Evolutionary conservation across 257 asterid species (phyloP), one percentile per base, ranked within the genome.

Genomic region (Thymus quinquecostatus): DNA sequence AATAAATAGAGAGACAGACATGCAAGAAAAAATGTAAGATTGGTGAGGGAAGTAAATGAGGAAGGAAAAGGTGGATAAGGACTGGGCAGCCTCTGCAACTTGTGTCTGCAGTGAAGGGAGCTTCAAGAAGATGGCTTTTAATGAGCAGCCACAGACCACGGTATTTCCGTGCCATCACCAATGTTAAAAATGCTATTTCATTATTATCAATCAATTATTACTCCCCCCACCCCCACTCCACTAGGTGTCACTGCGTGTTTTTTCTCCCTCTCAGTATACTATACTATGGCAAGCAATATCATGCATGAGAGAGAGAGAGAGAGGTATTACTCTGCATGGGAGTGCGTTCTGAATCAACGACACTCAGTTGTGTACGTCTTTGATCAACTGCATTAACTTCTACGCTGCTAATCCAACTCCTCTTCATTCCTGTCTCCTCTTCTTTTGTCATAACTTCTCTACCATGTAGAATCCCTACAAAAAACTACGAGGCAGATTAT

Each of bases 91-190:
- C 8, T 21, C 43, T 51, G 77, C 83, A 75, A 79, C 64, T 74
- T 58, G 82, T 30, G 72, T 40, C 60, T 55, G 76, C 6, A 4
- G 33, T 29, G 28, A 44, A 45, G 73, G 70, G 50, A 65, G 75
- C 47, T 73, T 73, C 76, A 74, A 74, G 79, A 74, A 58, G 73
- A 59, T 64, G 80, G 78, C 62, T 48, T 66, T 79, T 33, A 79
- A 71, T 79, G 80, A 75, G 82, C 78, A 77, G 81, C 75, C 79
- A n/a, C 77, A 53, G 45, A 60, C 80, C 59, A 79, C 83, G 83
- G 49, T 32, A 75, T 75, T 69, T 75, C 78, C 83, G 83, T 79
- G 80, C 78, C 75, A 41, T 43, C 21, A 47, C 33, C 1, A 32
- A 27, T 11, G 58, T 1, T 32, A 33, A 36, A 62, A 30, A 48